Conservation (phyloP, 345 rosid species). For the Moricandia arvensis region DNA sequence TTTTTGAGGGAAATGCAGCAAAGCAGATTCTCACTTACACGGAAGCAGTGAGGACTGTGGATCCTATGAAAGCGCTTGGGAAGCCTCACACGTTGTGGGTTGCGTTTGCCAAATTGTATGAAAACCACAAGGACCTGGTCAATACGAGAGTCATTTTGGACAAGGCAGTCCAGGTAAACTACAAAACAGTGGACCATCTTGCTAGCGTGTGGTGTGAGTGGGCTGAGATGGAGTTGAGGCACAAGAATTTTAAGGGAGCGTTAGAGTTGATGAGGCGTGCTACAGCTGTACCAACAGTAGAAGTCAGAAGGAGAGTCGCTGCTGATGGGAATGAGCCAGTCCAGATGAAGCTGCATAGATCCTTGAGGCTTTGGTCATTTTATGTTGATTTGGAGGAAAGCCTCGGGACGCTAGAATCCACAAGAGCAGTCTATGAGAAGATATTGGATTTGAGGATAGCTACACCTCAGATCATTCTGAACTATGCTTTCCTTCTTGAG, state of each 20-base stretch:
- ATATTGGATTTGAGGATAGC: too few species aligned
- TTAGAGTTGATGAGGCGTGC: constrained; percentile 90
- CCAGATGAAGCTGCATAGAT: constrained; percentile 59
- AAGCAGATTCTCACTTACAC: too few species aligned
- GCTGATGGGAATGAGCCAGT: constrained; percentile 92
- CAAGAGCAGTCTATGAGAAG: constrained; percentile 9
- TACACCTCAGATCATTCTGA: constrained; percentile 43
- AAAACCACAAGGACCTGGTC: too few species aligned
- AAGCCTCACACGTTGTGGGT: too few species aligned
- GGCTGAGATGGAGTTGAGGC: constrained; percentile 90
- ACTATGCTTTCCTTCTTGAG: constrained; percentile 84
- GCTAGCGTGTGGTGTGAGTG: constrained; percentile 97
- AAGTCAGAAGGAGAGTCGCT: constrained; percentile 91
- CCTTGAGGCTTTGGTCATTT: constrained; percentile 84
- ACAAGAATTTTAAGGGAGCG: constrained; percentile 81
- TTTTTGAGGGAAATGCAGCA: too few species aligned
- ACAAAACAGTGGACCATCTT: constrained; percentile 81
- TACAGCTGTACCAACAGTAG: constrained; percentile 94
- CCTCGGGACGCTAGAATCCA: constrained; percentile 83
- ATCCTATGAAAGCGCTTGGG: too few species aligned
- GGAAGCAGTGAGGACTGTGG: too few species aligned
- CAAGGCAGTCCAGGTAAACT: constrained; percentile 76
- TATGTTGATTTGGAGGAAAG: constrained; percentile 96
- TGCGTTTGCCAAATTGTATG: too few species aligned
- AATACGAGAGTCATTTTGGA: too few species aligned